Conservation (phyloP, 805 yeast species). For the Metschnikowia koreensis region DNA sequence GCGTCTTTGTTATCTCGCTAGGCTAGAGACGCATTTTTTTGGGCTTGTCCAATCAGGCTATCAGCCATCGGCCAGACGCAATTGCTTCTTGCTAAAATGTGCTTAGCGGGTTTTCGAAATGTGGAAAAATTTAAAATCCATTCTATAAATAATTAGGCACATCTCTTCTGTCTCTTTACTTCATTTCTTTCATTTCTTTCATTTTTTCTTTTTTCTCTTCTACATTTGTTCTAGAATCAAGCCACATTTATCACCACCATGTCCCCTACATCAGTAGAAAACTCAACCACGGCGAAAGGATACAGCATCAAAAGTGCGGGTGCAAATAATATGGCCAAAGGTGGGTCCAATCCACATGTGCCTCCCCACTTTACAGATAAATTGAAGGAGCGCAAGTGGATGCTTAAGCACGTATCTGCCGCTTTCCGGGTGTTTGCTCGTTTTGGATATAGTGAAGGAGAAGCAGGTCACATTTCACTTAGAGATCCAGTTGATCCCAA, state of each 20-base stretch:
- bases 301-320: constrained; percentile 7
- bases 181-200: too few species aligned
- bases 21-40: neutral
- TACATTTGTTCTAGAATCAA: neutral
- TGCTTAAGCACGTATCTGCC: constrained; percentile 6
- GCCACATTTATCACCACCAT: neutral
- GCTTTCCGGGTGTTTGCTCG: constrained; percentile 14
- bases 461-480: constrained; percentile 14
- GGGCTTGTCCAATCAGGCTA: neutral
- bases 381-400: constrained; percentile 8
- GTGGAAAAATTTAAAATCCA: too few species aligned
- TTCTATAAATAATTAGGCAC: too few species aligned
- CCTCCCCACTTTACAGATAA: constrained; percentile 9
- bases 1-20: neutral
- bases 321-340: constrained; percentile 14
- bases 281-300: constrained; percentile 1
- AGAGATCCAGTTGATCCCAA: constrained; percentile 15
- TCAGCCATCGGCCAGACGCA: neutral
- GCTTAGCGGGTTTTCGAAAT: too few species aligned
- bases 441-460: constrained; percentile 12
- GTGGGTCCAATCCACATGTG: constrained; percentile 7
- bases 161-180: too few species aligned
- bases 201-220: neutral
- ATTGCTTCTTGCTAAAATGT: too few species aligned
- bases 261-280: neutral